Conservation (phyloP, 1,284 basidiomycete genomes). For the Marasmius fiardii region DNA sequence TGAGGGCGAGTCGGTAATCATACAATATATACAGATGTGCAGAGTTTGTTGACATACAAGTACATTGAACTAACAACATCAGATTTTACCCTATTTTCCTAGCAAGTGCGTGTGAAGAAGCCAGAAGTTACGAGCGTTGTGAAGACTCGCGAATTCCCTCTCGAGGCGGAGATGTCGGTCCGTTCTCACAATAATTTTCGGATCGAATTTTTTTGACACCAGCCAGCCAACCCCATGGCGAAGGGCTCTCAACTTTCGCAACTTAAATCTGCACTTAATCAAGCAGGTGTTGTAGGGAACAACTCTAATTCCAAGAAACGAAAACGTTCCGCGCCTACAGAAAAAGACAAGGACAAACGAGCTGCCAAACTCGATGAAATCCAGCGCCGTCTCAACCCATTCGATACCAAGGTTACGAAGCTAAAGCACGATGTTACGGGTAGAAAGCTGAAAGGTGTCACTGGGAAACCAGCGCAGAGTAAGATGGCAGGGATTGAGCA, state of each 20-base stretch:
- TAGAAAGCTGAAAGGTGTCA: slow-evolving; percentile 79
- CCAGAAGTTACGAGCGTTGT: too few relatives aligned
- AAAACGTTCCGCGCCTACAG: slow-evolving; percentile 56
- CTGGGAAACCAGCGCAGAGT: slow-evolving; percentile 81
- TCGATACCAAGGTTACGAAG: slow-evolving; percentile 89
- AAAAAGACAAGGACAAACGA: slow-evolving; percentile 77
- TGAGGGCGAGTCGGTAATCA: too few relatives aligned
- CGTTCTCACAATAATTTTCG: neutral
- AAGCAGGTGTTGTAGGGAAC: slow-evolving; percentile 70
- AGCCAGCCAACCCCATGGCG: slow-evolving; percentile 39
- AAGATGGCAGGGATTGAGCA: slow-evolving; percentile 90
- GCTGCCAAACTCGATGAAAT: slow-evolving; percentile 84
- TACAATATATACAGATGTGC: too few relatives aligned
- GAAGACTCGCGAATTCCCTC: too few relatives aligned
- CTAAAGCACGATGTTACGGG: slow-evolving; percentile 93
- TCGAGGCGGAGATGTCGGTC: neutral
- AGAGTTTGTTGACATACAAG: too few relatives aligned
- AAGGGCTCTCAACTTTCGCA: slow-evolving; percentile 83
- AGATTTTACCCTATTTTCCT: too few relatives aligned
- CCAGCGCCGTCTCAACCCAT: slow-evolving; percentile 85
- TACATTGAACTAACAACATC: too few relatives aligned
- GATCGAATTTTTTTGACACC: neutral
- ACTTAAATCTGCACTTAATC: slow-evolving; percentile 79
- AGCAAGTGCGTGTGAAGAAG: too few relatives aligned
- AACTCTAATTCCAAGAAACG: slow-evolving; percentile 64